Evolutionary conservation across 257 asterid genomes (phyloP).

Genomic region (Nicotiana undulata): DNA sequence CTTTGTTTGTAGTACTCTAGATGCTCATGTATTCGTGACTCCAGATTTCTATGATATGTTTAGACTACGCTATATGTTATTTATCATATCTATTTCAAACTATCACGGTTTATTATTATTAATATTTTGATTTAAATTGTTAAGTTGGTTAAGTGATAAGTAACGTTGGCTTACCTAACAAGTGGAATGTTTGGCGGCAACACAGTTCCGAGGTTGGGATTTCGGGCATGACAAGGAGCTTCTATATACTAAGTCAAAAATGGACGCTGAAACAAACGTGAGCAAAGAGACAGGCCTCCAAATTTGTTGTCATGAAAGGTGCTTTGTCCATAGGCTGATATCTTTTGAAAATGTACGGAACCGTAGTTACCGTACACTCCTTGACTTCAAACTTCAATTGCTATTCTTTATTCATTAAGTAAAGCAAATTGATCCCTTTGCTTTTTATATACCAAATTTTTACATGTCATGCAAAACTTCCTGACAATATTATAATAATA

Average conservation of each 20-base stretch:
- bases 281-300: neutral
- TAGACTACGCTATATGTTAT: too few species aligned
- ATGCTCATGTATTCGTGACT: too few species aligned
- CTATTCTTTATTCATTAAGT: neutral
- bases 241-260: neutral
- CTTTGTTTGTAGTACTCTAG: too few species aligned
- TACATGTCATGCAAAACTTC: neutral
- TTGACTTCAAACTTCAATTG: neutral
- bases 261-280: neutral
- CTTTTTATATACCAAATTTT: neutral
- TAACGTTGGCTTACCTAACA: too few species aligned
- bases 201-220: too few species aligned
- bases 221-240: too few species aligned
- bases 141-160: too few species aligned
- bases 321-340: neutral
- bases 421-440: neutral
- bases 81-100: too few species aligned
- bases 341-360: neutral
- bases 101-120: too few species aligned
- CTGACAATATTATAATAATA: neutral
- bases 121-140: too few species aligned
- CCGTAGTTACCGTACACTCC: neutral
- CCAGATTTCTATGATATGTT: too few species aligned
- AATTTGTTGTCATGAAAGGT: neutral
- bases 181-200: too few species aligned